These are phyloP conservation scores for Pulveroboletus frians DNA, from an alignment of 768 basidiomycete genomes.

Conservation along the genomic window DNA sequence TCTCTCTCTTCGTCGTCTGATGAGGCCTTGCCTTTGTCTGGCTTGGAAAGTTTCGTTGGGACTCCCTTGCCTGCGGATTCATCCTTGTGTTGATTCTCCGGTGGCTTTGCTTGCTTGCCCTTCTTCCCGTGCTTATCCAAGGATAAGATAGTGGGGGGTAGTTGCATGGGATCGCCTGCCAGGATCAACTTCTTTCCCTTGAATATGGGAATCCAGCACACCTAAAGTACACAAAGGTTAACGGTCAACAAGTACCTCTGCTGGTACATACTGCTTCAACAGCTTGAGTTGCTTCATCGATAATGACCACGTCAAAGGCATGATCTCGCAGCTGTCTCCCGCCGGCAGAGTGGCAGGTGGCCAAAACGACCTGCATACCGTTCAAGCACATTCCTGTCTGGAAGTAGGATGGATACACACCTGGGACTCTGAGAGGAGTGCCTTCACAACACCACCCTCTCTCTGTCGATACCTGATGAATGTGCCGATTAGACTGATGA, in stretches of 20 bases:
- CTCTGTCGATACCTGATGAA: slow-evolving; percentile 73
- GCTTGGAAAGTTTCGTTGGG: neutral
- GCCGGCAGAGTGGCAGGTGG: slow-evolving; percentile 94
- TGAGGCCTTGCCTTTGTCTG: neutral
- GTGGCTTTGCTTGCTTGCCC: slow-evolving; percentile 2
- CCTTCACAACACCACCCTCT: slow-evolving; percentile 77
- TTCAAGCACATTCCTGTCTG: neutral
- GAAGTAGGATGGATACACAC: slow-evolving; percentile 29
- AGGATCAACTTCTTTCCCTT: slow-evolving; percentile 86
- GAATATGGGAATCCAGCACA: slow-evolving; percentile 92
- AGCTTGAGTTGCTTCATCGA: slow-evolving; percentile 98
- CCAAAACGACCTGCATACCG: slow-evolving; percentile 63
- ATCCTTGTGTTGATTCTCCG: neutral
- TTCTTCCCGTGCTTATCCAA: slow-evolving; percentile 41
- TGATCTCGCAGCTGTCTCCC: slow-evolving; percentile 72
- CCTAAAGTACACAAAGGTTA: slow-evolving; percentile 4
- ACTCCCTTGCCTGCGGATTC: neutral
- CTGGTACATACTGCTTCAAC: slow-evolving; percentile 73
- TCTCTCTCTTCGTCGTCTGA: slow-evolving; percentile 1
- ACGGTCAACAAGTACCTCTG: neutral
- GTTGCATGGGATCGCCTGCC: slow-evolving; percentile 93
- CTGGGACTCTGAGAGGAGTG: slow-evolving; percentile 76
- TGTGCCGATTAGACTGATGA: neutral
- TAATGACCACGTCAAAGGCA: slow-evolving; percentile 87
- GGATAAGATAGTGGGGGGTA: slow-evolving; percentile 89